Evolutionary conservation across 768 basidiomycete species (phyloP), one percentile per base, ranked within the genome.

Genomic region (Galerina sulciceps): DNA sequence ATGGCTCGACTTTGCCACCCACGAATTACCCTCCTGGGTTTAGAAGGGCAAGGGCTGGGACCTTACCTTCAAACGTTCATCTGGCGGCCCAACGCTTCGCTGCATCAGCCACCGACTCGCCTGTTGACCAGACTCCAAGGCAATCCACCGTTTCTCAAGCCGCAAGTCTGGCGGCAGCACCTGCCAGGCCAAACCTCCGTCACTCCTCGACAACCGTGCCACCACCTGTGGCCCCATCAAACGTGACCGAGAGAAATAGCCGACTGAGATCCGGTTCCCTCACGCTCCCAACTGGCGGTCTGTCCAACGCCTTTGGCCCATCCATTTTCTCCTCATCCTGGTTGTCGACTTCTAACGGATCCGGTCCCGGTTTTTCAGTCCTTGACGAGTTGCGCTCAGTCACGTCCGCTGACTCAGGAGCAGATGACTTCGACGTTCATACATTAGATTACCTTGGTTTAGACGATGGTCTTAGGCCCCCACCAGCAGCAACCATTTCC

Each of bases 361-460:
- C 76, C 65, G 79, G 81, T 48, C 79, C 81, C 53, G 85, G 85
- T 20, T 85, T 88, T 62, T 79, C 86, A 36, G 81, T 85, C 64
- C 77, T 93, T 67, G 93, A 94, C 58, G 93, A 94, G 72, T 74
- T 92, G 66, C 89, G 90, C 62, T 91, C 91, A 45, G 87, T 89
- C 44, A 84, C 86, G 26, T 93, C 91, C 43, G 85, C 85, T 61
- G 91, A 93, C 70, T 89, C 89, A 17, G 84, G 80, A n/a, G 80
- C 84, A 20, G 96, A 97, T 53, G 90, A 94, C 49, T 92, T 93
- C 71, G 91, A 94, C 66, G 91, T 95, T 44, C 93, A 94, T 69
- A 98, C 96, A 23, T 84, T 99, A 60, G 96, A 97, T 74, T 98
- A 98, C 73, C 90, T 99, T 49, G 96, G 96, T 43, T 81, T 99